Base-by-base conservation (phyloP, 495 filamentous ascomycete genomes). In the Rostrohypoxylon terebratum region DNA sequence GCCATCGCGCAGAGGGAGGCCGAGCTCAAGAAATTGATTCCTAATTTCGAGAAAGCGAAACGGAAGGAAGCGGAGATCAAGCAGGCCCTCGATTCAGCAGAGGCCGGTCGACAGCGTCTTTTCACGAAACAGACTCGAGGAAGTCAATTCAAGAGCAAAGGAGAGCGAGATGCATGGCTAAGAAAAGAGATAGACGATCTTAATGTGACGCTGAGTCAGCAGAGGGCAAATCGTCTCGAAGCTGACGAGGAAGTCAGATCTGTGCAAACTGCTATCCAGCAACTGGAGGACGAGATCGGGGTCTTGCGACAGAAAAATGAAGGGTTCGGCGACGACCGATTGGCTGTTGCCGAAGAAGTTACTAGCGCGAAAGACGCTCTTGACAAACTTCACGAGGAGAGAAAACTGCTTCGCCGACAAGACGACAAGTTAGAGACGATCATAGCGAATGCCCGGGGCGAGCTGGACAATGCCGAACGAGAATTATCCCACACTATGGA, bases 101-200 rank as follows among this genome's bases (percentile, higher is more conserved):
- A 96, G 77, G 90, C 89, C 7, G 87, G 85, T 1, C 85, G 93
- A 44, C 91, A 92, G 72, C 90, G 94, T 25, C 84, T 99, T 14
- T 94, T 97, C 73, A 93, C 92, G 54, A 99, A 99, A 79, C 96
- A 98, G 80, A 92, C 93, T 42, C 90, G 94, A n/a, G 93, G 91
- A 76, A 89, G 90, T 33, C 91, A 92, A 62, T 98, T 97, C 81
- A 91, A 87, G 75, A 95, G 87, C 75, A 97, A 97, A 80, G 88
- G 86, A 2, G 93, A 98, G 74, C 90, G 96, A 2, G 96, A 99
- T 76, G 87, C 88, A 42, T 97, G 87, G 85, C 83, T 99, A 18
- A 88, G 90, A 57, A 87, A 88, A 48, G 90, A 97, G 77, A 90
- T 98, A 71, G 86, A 92, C 47, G 91, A 94, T n/a, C 90, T 92